Evolutionary conservation across 139 green algal species (phyloP).

Genomic region (Mesostigma viride): DNA sequence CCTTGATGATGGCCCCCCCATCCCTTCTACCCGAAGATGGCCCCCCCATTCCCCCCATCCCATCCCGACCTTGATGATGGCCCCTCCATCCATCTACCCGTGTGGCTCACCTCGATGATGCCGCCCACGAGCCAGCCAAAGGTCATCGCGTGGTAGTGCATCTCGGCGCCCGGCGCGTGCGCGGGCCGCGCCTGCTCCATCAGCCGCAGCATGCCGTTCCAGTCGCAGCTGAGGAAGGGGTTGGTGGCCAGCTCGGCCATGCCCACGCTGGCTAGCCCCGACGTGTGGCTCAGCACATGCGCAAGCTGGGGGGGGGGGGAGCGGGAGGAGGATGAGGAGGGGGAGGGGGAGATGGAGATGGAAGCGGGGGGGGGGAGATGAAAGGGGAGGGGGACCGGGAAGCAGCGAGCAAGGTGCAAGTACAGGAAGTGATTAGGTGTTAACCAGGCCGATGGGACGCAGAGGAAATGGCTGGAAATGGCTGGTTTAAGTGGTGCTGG

Average conservation of each 20-base stretch:
- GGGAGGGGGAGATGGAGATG: too few species aligned
- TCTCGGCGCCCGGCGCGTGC: slow-evolving; percentile 6
- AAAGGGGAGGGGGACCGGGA: too few species aligned
- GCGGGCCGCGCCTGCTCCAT: slow-evolving; percentile 12
- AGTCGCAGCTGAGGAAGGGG: slow-evolving; percentile 27
- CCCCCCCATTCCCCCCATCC: too few species aligned
- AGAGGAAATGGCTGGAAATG: background rate
- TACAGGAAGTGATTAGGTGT: background rate
- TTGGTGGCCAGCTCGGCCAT: slow-evolving; percentile 13
- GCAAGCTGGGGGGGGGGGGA: slow-evolving; percentile 19
- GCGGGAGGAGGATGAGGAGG: too few species aligned
- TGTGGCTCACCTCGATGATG: slow-evolving; percentile 32
- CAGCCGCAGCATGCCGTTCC: slow-evolving; percentile 22
- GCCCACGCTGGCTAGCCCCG: slow-evolving; percentile 29
- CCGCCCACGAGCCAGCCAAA: slow-evolving; percentile 36
- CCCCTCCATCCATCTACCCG: too few species aligned
- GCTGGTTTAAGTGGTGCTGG: too few species aligned
- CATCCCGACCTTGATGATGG: too few species aligned
- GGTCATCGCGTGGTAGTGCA: slow-evolving; percentile 29
- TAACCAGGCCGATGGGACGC: too few species aligned
- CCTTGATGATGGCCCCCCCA: too few species aligned
- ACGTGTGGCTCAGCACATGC: slow-evolving; percentile 33
- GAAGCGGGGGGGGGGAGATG: too few species aligned
- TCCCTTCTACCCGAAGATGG: too few species aligned
- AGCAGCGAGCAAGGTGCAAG: too few species aligned